Percentiles rank a stretch among this genome's conserved stretches.
Evolutionary conservation across 192 early-diverging fungal species (phyloP).

Genomic region (Coemansia sp.): DNA sequence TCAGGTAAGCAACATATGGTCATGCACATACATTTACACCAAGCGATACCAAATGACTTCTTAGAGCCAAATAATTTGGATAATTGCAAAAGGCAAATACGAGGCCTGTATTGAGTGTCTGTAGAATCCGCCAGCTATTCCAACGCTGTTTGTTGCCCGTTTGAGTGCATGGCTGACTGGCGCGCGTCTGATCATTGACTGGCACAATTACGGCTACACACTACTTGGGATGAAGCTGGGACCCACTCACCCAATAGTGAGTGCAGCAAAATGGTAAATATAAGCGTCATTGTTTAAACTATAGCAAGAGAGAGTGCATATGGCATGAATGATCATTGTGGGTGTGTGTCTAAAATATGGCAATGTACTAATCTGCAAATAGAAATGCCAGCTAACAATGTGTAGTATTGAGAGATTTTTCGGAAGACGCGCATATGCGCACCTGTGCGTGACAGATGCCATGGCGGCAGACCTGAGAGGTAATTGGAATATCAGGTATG

Average conservation of each 20-base stretch:
- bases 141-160: constrained; percentile 80
- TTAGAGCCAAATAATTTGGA: background rate
- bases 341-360: background rate
- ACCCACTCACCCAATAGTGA: constrained; percentile 45
- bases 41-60: background rate
- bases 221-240: constrained; percentile 77
- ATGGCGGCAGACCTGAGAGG: constrained; percentile 70
- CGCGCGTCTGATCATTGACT: constrained; percentile 83
- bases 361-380: background rate
- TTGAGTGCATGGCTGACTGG: constrained; percentile 64
- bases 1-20: constrained; percentile 58
- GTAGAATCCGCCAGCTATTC: constrained; percentile 93
- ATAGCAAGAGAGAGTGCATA: background rate
- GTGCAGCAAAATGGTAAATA: constrained; percentile 31
- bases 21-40: background rate
- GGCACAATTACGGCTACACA: constrained; percentile 97
- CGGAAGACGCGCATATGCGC: constrained; percentile 64
- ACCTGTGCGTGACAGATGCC: constrained; percentile 82
- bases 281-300: background rate
- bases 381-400: background rate
- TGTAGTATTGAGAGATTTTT: constrained; percentile 44
- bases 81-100: background rate
- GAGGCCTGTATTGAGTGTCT: constrained; percentile 1
- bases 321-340: background rate
- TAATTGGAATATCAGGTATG: constrained; percentile 66